Base-by-base conservation (phyloP, 306 rosid genomes). In the Quercus cerris region DNA sequence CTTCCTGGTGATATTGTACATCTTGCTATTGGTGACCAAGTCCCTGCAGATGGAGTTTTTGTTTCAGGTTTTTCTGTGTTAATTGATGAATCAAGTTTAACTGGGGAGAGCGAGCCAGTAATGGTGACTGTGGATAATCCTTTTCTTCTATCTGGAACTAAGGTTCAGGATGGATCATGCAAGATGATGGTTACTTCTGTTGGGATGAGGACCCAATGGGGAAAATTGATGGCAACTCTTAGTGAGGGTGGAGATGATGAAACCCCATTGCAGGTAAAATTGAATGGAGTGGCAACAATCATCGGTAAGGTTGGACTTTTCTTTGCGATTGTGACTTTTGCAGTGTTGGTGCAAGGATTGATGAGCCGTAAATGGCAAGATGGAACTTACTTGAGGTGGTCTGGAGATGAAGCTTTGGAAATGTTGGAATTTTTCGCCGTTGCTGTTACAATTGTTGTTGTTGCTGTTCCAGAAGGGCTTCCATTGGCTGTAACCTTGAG, bases 131-230 rank as follows among this genome's bases (percentile, higher is more conserved):
- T 85, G 6, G 94, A 91, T 74, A 88, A 81, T 74, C 99, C 99
- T 41, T 93, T 89, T 82, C 97, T 93, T 79, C 96, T 95, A 30
- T 95, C 98, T 4, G 99, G 99, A 64, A 95, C 99, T 27, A 95
- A 93, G 82, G 94, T 95, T 76, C 98, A 90, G 89, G 97, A 93
- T 82, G 99, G 97, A 81, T 91, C 97, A 27, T 91, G 97, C 86
- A 91, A 90, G 89, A 91, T 95, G 99, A 66, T 95, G 88, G 79
- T 95, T 19, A 95, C 98, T 52, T 89, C 94, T 10, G 99, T 92
- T 7, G 99, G 99, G 78, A 95, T 95, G 99, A 90, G 93, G 87
- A 95, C 99, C 75, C 98, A 95, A 78, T 95, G 99, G 99, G 99
- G 99, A 13, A 95, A 95, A 79, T 79, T 95, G 85, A 93, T 92